Evolutionary conservation across 805 yeast species (phyloP).

Genomic region (Teunomyces funiuensis): DNA sequence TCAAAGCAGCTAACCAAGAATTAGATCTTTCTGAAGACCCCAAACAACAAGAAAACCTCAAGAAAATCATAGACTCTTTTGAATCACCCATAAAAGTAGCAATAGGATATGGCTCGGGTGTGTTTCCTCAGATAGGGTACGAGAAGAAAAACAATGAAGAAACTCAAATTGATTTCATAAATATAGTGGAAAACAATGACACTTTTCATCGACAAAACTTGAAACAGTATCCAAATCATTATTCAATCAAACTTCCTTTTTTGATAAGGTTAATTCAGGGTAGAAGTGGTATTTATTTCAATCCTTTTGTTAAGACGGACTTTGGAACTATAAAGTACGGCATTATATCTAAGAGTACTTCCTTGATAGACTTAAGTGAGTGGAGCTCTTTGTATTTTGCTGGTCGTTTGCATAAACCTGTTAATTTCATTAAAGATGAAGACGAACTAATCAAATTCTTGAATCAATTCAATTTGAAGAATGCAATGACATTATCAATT

Average conservation of each 20-base stretch:
- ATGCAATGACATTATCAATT: constrained; percentile 71
- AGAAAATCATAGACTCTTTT: constrained; percentile 54
- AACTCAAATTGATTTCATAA: constrained; percentile 83
- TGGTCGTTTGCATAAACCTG: constrained; percentile 94
- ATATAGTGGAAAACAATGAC: constrained; percentile 71
- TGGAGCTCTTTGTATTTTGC: constrained; percentile 89
- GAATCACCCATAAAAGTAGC: constrained; percentile 74
- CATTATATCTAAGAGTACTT: constrained; percentile 61
- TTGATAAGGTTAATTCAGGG: constrained; percentile 43
- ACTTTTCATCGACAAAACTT: constrained; percentile 79
- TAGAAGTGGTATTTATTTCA: constrained; percentile 86
- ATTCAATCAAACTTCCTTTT: constrained; percentile 47
- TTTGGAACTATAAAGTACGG: constrained; percentile 74
- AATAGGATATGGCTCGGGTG: constrained; percentile 95
- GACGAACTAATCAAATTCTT: constrained; percentile 61
- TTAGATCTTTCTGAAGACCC: constrained; percentile 9
- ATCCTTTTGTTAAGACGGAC: constrained; percentile 75
- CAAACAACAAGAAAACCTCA: constrained; percentile 37
- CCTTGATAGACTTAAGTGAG: constrained; percentile 68
- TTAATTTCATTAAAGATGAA: constrained; percentile 61
- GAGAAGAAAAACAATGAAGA: constrained; percentile 18
- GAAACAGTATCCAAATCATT: constrained; percentile 67
- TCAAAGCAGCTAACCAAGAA: constrained; percentile 15
- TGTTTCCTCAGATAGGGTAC: constrained; percentile 65
- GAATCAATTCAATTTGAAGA: constrained; percentile 73